Evolutionary conservation across 75 land plant genomes (phyloP).

Genomic region (Larix kaempferi): DNA sequence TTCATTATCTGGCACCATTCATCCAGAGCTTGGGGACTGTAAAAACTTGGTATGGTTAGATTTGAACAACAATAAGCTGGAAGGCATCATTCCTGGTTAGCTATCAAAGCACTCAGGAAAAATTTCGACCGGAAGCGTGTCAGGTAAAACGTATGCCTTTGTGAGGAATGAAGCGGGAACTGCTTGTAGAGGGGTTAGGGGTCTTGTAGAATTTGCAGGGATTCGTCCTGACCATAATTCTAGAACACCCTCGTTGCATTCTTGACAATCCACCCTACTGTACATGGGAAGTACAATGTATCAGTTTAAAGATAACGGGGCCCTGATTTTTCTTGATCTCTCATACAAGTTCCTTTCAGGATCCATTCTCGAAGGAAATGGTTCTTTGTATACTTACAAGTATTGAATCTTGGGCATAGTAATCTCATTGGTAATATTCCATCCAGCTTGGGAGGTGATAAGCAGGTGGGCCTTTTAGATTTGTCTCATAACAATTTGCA

Average conservation of each 20-base stretch:
- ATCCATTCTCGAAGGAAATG: conserved; percentile 69
- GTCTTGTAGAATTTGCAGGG: conserved; percentile 61
- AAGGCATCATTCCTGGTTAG: conserved; percentile 58
- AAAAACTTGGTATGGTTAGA: conserved; percentile 74
- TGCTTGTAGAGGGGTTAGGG: conserved; percentile 62
- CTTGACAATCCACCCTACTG: conserved; percentile 69
- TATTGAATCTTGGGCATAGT: conserved; percentile 70
- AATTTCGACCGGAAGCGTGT: conserved; percentile 37
- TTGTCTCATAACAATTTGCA: conserved; percentile 64
- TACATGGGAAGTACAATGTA: conserved; percentile 51
- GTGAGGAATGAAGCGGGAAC: conserved; percentile 57
- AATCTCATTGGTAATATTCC: conserved; percentile 76
- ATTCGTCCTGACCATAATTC: conserved; percentile 47
- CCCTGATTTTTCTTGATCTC: conserved; percentile 66
- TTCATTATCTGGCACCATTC: conserved; percentile 72
- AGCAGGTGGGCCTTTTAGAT: conserved; percentile 47
- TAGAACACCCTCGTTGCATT: conserved; percentile 27
- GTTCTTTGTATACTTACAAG: conserved; percentile 38
- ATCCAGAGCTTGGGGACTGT: conserved; percentile 72
- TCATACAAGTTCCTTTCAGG: conserved; percentile 62
- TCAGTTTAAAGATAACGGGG: conserved; percentile 54
- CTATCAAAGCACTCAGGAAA: conserved; percentile 65
- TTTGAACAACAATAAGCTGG: conserved; percentile 64
- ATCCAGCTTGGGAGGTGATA: conserved; percentile 34
- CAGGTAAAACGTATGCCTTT: conserved; percentile 43